A percentile compares a stretch with the other conserved stretches of the same genome.
Evolutionary conservation across 2,329 filamentous ascomycete species (phyloP).

Genomic region (Fusarium virguliforme): DNA sequence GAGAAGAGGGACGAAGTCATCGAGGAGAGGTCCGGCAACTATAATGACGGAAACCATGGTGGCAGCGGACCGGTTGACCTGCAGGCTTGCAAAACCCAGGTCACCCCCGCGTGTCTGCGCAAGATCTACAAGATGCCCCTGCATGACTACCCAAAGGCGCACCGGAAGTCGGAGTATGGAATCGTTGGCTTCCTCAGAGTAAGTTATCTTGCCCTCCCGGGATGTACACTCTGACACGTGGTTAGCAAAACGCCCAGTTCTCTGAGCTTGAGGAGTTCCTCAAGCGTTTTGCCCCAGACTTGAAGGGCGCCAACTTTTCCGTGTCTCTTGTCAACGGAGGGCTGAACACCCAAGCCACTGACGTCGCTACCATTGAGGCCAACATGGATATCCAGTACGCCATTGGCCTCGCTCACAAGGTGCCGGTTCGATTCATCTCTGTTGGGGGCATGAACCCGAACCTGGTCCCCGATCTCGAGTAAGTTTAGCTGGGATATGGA

Average conservation of each 20-base stretch:
- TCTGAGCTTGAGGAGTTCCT: slow-evolving; percentile 72
- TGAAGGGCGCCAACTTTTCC: slow-evolving; percentile 70
- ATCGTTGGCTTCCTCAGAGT: slow-evolving; percentile 66
- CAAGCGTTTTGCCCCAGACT: slow-evolving; percentile 66
- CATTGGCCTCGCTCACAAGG: slow-evolving; percentile 54
- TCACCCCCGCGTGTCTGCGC: slow-evolving; percentile 64
- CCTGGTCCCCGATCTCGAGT: slow-evolving; percentile 57
- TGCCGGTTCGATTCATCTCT: slow-evolving; percentile 56
- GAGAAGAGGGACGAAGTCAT: neutral
- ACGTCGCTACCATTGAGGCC: slow-evolving; percentile 53
- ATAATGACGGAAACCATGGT: slow-evolving; percentile 34
- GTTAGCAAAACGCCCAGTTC: slow-evolving; percentile 66
- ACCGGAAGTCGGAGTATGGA: slow-evolving; percentile 75
- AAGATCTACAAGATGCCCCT: slow-evolving; percentile 62
- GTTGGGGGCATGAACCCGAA: slow-evolving; percentile 54
- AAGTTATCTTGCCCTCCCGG: slow-evolving; percentile 14
- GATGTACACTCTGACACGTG: slow-evolving; percentile 19
- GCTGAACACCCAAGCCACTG: slow-evolving; percentile 63
- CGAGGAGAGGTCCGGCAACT: neutral
- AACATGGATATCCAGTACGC: slow-evolving; percentile 60
- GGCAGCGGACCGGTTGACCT: slow-evolving; percentile 29
- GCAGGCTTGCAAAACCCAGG: slow-evolving; percentile 55
- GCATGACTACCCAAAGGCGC: slow-evolving; percentile 68
- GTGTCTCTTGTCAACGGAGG: slow-evolving; percentile 72
- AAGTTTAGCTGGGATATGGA: slow-evolving; percentile 29